phyloP scores from a whole-genome alignment of 495 filamentous ascomycete species.

The Bacidia gigantensis region DNA sequence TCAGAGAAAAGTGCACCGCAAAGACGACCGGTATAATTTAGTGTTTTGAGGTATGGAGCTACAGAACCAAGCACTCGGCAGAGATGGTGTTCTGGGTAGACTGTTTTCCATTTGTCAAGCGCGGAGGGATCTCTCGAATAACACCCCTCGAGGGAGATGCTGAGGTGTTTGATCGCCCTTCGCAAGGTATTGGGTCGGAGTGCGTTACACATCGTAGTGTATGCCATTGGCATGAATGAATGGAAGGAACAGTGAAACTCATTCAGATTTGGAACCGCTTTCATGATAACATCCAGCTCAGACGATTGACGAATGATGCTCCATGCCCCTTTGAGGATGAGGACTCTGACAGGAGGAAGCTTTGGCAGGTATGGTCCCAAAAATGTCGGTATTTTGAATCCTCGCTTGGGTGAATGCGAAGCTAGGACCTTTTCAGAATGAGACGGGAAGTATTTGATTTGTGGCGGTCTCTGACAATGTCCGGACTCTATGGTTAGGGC shows the following conservation, averaged over 20 bases:
- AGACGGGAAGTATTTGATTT: constrained; percentile 40
- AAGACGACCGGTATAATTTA: constrained; percentile 53
- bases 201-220: constrained; percentile 47
- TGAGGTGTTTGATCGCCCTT: constrained; percentile 41
- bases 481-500: constrained; percentile 62
- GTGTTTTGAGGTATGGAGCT: constrained; percentile 43
- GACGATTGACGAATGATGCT: constrained; percentile 53
- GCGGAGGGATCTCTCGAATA: constrained; percentile 44
- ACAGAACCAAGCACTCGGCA: constrained; percentile 44
- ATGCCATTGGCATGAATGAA: constrained; percentile 53
- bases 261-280: constrained; percentile 47
- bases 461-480: constrained; percentile 56
- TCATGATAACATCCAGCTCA: constrained; percentile 46
- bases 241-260: constrained; percentile 61
- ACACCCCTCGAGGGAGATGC: constrained; percentile 54
- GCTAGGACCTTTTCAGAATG: neutral
- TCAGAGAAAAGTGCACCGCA: constrained; percentile 44
- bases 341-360: constrained; percentile 39
- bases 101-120: constrained; percentile 40
- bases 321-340: constrained; percentile 63
- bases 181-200: constrained; percentile 33
- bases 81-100: constrained; percentile 34
- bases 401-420: neutral
- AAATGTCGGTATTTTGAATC: neutral
- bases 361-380: constrained; percentile 21